These are phyloP conservation scores for Fragaria iinumae DNA, from an alignment of 306 rosid species.

Conservation along the genomic window DNA sequence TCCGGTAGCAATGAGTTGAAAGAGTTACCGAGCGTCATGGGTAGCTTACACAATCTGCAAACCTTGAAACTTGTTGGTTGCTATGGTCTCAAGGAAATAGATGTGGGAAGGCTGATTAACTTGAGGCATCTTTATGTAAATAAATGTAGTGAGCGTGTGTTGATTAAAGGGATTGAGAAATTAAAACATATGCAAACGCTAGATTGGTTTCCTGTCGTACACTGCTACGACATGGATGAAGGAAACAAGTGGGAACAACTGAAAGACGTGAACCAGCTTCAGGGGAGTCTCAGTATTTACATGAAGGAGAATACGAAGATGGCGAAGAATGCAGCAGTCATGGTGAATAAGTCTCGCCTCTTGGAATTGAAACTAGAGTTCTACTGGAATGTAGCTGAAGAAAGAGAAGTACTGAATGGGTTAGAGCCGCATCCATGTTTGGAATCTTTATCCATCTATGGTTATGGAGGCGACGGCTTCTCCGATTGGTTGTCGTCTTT, in stretches of 20 bases:
- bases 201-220: fast-evolving
- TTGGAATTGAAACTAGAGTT: neutral
- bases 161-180: neutral
- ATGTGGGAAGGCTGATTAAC: neutral
- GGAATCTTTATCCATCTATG: fast-evolving
- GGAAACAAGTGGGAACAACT: neutral
- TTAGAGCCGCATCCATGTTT: conserved; percentile 3
- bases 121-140: neutral
- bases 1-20: no score
- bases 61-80: neutral
- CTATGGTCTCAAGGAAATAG: neutral
- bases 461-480: neutral
- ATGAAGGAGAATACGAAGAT: no score
- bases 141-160: fast-evolving
- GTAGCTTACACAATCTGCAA: neutral
- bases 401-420: neutral
- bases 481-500: neutral
- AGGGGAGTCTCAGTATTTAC: neutral
- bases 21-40: no score
- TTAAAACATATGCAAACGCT: neutral
- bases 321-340: neutral
- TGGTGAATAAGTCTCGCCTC: neutral
- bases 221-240: neutral
- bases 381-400: neutral
- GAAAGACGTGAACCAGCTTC: neutral